Evolutionary conservation across 192 early-diverging fungal genomes (phyloP), one percentile per base, ranked within the genome.

Genomic region (Hyaloraphidium curvatum): DNA sequence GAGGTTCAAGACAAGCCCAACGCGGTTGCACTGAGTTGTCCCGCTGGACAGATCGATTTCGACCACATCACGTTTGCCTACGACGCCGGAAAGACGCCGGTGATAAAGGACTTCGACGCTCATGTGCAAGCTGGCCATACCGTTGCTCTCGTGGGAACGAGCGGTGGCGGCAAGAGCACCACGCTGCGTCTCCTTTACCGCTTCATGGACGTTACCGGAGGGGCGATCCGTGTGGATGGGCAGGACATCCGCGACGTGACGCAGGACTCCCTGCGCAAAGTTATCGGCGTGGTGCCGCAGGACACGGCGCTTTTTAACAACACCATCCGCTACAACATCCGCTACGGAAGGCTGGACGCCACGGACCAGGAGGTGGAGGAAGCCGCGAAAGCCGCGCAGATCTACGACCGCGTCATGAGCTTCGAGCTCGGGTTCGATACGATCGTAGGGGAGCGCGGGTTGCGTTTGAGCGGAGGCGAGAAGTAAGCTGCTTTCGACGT

Each of bases 221-320:
- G 95, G 2, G 71, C 61, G 16, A 84, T 99, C 7, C 72, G 73
- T 41, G 77, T 99, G 9, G 89, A 96, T 54, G 84, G 80, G 2
- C 86, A 93, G 57, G 75, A 85, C 35, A 65, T 99, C 31, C 67
- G 70, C n/a, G 55, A 80, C 30, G 63, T 95, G 13, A 77, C 66
- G 19, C 55, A 94, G 28, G 76, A 83, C 30, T 85, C 81, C 29
- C 67, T 97, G 62, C 73, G 95, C 27, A 56, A 67, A 2, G 58
- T 64, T 13, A 84, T 97, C 39, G 88, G 86, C 25, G 87, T 95
- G 3, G 86, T 95, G 1, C 84, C 89, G 9, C 89, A 91, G 62
- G 91, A 96, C 61, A 90, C 86, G 14, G 79, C 83, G 3, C 64
- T 99, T 39, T 99, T 99, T 75, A 97, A 97, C 57, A 76, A 88